Conservation (phyloP, 352 stramenopile genomes). For the Phytophthora syringae region DNA sequence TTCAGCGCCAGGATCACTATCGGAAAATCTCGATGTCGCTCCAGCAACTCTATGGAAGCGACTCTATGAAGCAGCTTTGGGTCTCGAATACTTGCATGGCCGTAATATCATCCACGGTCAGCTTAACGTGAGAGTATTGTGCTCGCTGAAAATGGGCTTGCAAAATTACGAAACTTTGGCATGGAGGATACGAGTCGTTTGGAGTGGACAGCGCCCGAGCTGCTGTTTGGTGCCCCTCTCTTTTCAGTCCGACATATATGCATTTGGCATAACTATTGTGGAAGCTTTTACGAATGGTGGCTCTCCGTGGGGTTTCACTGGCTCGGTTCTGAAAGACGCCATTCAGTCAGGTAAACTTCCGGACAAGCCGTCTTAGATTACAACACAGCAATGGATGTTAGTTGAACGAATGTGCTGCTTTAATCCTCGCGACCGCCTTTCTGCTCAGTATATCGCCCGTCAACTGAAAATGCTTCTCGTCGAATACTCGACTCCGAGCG, state of each 20-base stretch:
- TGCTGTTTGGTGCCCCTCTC: constrained; percentile 12
- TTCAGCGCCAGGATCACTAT: constrained; percentile 1
- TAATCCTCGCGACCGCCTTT: neutral
- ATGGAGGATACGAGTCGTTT: too few species aligned
- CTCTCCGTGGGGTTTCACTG: neutral
- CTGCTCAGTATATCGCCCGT: constrained; percentile 10
- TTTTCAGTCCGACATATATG: constrained; percentile 12
- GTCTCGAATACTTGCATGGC: constrained; percentile 37
- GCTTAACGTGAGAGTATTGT: constrained; percentile 28
- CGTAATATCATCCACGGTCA: constrained; percentile 21
- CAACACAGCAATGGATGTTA: neutral
- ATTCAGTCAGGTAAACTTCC: constrained; percentile 3
- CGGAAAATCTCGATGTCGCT: neutral
- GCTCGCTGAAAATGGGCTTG: constrained; percentile 4
- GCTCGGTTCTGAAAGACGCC: neutral
- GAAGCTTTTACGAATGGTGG: neutral
- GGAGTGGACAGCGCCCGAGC: constrained; percentile 7
- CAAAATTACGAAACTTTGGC: constrained; percentile 24
- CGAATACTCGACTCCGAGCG: neutral
- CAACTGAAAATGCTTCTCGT: constrained; percentile 7
- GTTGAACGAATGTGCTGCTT: constrained; percentile 11
- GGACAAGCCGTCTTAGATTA: neutral
- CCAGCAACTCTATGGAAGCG: constrained; percentile 4
- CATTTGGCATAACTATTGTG: constrained; percentile 5
- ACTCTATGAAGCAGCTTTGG: constrained; percentile 29